Evolutionary conservation across 1,284 basidiomycete species (phyloP), one percentile per base, ranked within the genome.

Genomic region (Microbotryum scabiosae): DNA sequence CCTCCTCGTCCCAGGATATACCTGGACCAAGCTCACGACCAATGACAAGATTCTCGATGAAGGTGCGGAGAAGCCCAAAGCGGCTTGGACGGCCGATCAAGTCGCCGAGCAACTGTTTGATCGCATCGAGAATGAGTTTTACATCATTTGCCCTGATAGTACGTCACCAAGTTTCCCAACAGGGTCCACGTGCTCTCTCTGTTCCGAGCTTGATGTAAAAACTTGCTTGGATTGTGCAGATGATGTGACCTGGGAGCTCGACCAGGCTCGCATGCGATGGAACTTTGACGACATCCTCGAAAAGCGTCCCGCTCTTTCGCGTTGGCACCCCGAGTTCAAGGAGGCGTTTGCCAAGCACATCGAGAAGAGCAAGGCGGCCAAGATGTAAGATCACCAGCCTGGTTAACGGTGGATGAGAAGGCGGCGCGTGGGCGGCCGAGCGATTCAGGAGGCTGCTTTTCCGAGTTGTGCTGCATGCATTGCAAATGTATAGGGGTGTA

Each of bases 81-180:
- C 63, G 1, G 69, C 70, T 0, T 72, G 71, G 71, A 61, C 62
- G 2, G 53, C 59, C 14, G 66, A 68, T 21, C 64, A 71, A 45
- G 69, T 69, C 23, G 69, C 69, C 21, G 69, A 69, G 41, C 66
- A 69, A 43, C 54, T 69, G n/a, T 54, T 70, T 20, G 53, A 59
- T 14, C 48, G 66, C 12, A 48, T 71, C 8, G 59, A 65, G 55
- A 28, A 16, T 54, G 61, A 62, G 45, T 65, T 66, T 28, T 65
- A 72, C 61, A 66, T 72, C 52, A 63, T 72, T 16, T 71, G 71
- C 51, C 68, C 67, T 9, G 70, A 69, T 51, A 69, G 60, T 50
- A 36, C 41, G 54, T 54, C 28, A 14, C 4, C 30, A 30, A 8
- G 12, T 20, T n/a, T 14, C 49, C 21, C 25, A 20, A 16, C 16